phyloP scores from a whole-genome alignment of 2,329 filamentous ascomycete genomes.

The Apiospora aurea region DNA sequence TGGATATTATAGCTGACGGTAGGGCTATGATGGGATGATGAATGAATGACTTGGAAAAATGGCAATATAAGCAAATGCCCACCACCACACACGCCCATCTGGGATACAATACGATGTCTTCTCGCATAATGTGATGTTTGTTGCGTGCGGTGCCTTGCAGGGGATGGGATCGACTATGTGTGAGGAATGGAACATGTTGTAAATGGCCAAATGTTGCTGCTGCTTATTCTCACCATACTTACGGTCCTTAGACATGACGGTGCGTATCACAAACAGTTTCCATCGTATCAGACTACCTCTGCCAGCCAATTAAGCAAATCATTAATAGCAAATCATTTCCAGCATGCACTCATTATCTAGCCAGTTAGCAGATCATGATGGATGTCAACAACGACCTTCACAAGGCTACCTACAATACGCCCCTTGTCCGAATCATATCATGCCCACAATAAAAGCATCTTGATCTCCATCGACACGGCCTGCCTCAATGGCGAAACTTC shows the following conservation, averaged over 20 bases:
- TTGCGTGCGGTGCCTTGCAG: neutral
- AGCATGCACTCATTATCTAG: neutral
- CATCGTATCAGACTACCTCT: neutral
- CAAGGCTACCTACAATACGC: too few species aligned
- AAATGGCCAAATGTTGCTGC: neutral
- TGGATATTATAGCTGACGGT: neutral
- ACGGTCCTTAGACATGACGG: neutral
- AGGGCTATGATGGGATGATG: constrained; percentile 9
- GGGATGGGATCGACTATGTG: neutral
- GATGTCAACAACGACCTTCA: too few species aligned
- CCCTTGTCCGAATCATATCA: too few species aligned
- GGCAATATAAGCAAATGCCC: neutral
- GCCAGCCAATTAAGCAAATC: neutral
- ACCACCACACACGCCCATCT: neutral
- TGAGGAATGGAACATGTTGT: neutral
- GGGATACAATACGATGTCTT: neutral
- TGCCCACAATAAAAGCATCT: too few species aligned
- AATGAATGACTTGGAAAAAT: constrained; percentile 16
- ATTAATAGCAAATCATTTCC: neutral
- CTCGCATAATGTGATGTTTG: neutral
- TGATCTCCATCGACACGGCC: too few species aligned
- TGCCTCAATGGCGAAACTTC: too few species aligned
- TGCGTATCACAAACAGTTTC: neutral
- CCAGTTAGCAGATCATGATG: neutral
- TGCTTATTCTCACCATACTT: neutral